A percentile compares a stretch with the other conserved stretches of the same genome.
phyloP scores from a whole-genome alignment of 352 stramenopile species.

The Phytophthora idaei region DNA sequence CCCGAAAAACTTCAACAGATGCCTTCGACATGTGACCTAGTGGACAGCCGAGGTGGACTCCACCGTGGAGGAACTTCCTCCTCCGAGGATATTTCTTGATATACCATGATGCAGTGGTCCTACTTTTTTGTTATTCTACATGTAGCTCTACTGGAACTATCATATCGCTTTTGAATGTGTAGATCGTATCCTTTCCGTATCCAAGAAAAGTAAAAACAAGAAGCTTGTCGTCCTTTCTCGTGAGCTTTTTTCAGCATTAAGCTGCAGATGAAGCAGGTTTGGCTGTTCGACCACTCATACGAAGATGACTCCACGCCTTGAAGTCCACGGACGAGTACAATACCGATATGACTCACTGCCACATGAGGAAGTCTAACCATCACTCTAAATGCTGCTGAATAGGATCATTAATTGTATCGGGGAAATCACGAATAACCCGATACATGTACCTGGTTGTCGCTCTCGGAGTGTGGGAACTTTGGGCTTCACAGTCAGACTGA shows the following conservation, averaged over 20 bases:
- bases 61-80: neutral
- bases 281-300: constrained; percentile 5
- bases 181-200: neutral
- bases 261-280: constrained; percentile 12
- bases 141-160: neutral
- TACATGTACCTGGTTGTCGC: neutral
- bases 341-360: neutral
- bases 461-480: neutral
- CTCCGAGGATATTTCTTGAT: neutral
- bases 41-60: neutral
- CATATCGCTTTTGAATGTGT: no score
- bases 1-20: constrained; percentile 17
- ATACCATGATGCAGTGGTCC: neutral
- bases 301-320: neutral
- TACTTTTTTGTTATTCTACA: neutral
- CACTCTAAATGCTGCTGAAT: neutral
- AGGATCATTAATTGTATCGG: neutral
- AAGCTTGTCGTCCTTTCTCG: neutral
- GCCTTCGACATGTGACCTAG: constrained; percentile 1
- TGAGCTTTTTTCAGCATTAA: neutral
- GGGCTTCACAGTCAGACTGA: neutral
- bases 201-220: neutral
- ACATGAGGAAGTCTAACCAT: neutral
- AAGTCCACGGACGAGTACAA: neutral
- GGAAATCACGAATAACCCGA: no score